Evolutionary conservation across 1,284 basidiomycete species (phyloP).

Genomic region (Cryptococcus amylolentus): DNA sequence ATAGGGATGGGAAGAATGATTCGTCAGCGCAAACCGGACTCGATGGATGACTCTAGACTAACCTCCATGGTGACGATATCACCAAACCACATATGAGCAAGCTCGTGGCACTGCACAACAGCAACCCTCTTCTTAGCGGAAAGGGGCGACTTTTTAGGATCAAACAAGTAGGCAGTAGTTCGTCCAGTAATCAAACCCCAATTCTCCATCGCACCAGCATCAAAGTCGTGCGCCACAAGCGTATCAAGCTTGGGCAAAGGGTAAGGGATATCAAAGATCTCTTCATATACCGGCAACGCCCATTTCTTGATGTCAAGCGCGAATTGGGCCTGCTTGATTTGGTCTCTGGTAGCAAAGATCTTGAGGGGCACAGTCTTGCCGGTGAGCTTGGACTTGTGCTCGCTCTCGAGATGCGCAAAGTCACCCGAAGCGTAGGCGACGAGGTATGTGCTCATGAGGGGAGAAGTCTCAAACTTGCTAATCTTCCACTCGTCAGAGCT

Average conservation of each 20-base stretch:
- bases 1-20: too few species aligned
- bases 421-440: conserved; percentile 86
- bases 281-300: conserved; percentile 88
- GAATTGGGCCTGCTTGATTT: conserved; percentile 64
- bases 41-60: too few species aligned
- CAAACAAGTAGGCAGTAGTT: conserved; percentile 76
- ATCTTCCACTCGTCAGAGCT: conserved; percentile 63
- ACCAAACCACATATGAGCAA: conserved; percentile 65
- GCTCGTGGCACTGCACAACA: conserved; percentile 58
- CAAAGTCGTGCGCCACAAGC: conserved; percentile 76
- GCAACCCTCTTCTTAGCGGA: conserved; percentile 76
- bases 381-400: conserved; percentile 76
- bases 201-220: conserved; percentile 94
- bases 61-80: conserved; percentile 81
- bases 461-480: conserved; percentile 71
- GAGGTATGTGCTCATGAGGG: conserved; percentile 84
- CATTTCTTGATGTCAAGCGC: conserved; percentile 85
- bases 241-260: conserved; percentile 92
- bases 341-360: conserved; percentile 84
- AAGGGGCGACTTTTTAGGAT: conserved; percentile 72
- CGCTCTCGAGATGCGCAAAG: conserved; percentile 70
- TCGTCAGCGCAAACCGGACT: too few species aligned
- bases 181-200: conserved; percentile 92
- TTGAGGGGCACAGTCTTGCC: conserved; percentile 77
- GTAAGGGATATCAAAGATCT: conserved; percentile 84